Evolutionary conservation across 169 alveolate species (phyloP).

Genomic region (Cystoisospora suis): DNA sequence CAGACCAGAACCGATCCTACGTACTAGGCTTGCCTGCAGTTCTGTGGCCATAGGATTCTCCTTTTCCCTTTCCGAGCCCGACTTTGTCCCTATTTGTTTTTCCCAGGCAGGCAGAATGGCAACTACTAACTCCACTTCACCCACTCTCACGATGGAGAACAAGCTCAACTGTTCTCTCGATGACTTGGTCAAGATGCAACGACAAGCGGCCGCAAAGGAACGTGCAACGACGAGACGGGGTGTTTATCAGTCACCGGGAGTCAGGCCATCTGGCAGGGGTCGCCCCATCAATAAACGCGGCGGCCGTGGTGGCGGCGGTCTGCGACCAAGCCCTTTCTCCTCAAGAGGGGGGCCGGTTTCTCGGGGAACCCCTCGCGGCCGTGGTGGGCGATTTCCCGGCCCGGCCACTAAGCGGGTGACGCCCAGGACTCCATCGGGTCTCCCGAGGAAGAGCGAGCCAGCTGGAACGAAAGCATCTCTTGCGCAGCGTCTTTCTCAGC

Average conservation of each 20-base stretch:
- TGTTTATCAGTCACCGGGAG: too few species aligned
- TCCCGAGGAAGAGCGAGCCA: neutral
- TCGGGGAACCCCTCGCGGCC: too few species aligned
- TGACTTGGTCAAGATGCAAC: conserved; percentile 54
- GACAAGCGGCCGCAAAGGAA: conserved; percentile 30
- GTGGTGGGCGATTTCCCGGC: neutral
- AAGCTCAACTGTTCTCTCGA: conserved; percentile 62
- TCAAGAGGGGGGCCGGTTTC: too few species aligned
- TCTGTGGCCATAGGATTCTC: neutral
- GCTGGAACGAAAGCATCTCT: conserved; percentile 17
- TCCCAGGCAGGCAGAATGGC: conserved; percentile 12
- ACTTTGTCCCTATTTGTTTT: conserved; percentile 2
- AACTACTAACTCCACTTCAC: neutral
- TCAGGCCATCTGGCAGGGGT: neutral
- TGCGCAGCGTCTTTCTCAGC: conserved; percentile 32
- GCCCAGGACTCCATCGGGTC: neutral
- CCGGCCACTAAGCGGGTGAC: neutral
- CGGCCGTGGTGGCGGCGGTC: too few species aligned
- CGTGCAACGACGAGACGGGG: neutral
- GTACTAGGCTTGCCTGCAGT: too few species aligned
- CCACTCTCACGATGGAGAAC: conserved; percentile 44
- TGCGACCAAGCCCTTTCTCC: too few species aligned
- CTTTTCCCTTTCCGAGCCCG: neutral
- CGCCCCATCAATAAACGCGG: conserved; percentile 11
- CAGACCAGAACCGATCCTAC: too few species aligned